Evolutionary conservation across 1,284 basidiomycete species (phyloP).

Genomic region (Rhodotorula mucilaginosa): DNA sequence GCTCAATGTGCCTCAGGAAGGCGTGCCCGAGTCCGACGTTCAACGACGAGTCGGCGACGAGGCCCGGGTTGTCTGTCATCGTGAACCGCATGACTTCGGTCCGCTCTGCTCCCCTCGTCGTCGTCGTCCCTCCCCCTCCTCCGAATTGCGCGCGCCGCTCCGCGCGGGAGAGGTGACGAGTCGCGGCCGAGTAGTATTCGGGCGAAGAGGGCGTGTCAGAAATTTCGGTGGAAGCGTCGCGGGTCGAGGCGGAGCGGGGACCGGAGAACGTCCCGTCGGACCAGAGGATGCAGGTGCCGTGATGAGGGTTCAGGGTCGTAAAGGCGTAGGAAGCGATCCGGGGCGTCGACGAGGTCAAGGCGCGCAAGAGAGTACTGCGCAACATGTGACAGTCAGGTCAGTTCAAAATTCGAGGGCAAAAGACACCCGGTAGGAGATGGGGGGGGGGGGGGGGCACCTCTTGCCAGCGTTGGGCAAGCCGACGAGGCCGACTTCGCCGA

Average conservation of each 20-base stretch:
- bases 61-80: conserved; percentile 95
- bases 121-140: not conserved
- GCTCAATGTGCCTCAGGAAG: conserved; percentile 89
- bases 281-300: conserved; percentile 81
- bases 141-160: conserved; percentile 21
- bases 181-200: conserved; percentile 28
- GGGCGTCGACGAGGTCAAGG: conserved; percentile 81
- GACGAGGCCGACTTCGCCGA: conserved; percentile 91
- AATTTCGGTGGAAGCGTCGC: conserved; percentile 59
- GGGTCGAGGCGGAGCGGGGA: conserved; percentile 32
- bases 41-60: conserved; percentile 77
- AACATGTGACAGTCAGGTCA: not conserved
- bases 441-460: conserved; percentile 42
- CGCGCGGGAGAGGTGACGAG: conserved; percentile 18
- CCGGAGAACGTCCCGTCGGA: conserved; percentile 68
- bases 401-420: not conserved
- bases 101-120: not conserved
- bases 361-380: conserved; percentile 71
- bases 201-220: conserved; percentile 50
- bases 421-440: no score
- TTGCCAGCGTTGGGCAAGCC: conserved; percentile 88
- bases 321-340: conserved; percentile 90
- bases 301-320: conserved; percentile 90
- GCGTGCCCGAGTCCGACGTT: conserved; percentile 91
- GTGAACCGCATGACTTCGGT: conserved; percentile 79